Percentiles rank a stretch among this genome's conserved stretches.
Evolutionary conservation across 2,329 filamentous ascomycete species (phyloP).

Genomic region (Fusarium cyanostomum): DNA sequence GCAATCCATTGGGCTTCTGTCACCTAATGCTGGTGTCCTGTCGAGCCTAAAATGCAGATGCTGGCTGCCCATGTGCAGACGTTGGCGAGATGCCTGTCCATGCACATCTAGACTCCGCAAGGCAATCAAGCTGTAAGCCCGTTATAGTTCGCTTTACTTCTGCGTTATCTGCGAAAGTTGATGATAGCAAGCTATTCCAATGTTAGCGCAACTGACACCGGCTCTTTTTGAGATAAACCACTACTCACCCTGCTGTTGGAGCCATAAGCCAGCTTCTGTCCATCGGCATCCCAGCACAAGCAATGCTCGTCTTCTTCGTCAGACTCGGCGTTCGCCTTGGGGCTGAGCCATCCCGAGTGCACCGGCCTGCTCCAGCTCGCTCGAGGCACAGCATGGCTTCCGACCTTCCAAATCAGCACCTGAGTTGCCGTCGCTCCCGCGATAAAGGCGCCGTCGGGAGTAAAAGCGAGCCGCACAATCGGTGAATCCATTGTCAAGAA

Average conservation of each 20-base stretch:
- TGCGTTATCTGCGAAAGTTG: conserved; percentile 56
- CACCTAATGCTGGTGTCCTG: background rate
- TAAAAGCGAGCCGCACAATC: conserved; percentile 68
- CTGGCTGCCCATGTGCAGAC: conserved; percentile 6
- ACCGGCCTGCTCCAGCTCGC: conserved; percentile 67
- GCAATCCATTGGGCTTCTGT: conserved; percentile 11
- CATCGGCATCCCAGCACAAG: conserved; percentile 69
- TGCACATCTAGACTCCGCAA: background rate
- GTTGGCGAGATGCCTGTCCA: background rate
- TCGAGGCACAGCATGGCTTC: conserved; percentile 65
- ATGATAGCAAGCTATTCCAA: conserved; percentile 58
- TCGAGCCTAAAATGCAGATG: background rate
- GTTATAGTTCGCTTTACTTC: background rate
- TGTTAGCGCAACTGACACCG: conserved; percentile 16
- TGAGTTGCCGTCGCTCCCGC: conserved; percentile 67
- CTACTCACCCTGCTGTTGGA: conserved; percentile 68
- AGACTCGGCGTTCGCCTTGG: conserved; percentile 60
- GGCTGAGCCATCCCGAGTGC: conserved; percentile 68
- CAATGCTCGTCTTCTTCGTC: conserved; percentile 71
- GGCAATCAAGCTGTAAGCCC: background rate
- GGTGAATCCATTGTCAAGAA: conserved; percentile 69
- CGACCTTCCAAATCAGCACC: conserved; percentile 73
- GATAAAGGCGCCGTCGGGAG: conserved; percentile 70
- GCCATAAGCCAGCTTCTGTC: conserved; percentile 70
- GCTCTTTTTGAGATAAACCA: background rate